These are phyloP conservation scores for Didymella sp. DNA, from an alignment of 2,329 filamentous ascomycete genomes.

Conservation along the genomic window DNA sequence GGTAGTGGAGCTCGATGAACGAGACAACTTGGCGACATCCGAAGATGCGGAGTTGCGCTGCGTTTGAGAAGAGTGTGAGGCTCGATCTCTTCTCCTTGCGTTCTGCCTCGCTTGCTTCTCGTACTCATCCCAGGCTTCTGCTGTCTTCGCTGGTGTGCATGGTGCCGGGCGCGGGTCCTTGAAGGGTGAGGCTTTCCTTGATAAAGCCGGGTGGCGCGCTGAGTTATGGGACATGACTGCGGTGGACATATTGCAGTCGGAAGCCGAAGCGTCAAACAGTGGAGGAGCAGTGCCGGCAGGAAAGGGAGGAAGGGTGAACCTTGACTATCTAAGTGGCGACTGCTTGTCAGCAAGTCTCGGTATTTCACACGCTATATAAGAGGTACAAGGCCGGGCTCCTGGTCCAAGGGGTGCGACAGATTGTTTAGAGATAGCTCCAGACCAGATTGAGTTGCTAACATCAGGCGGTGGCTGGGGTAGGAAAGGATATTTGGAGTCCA, in stretches of 20 bases:
- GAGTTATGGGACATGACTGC: constrained; percentile 30
- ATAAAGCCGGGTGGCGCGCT: constrained; percentile 31
- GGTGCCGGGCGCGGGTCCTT: constrained; percentile 38
- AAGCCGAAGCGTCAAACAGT: constrained; percentile 15
- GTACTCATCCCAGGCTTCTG: constrained; percentile 46
- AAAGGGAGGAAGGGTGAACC: constrained; percentile 26
- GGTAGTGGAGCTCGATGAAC: constrained; percentile 17
- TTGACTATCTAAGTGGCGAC: constrained; percentile 29
- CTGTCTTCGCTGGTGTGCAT: constrained; percentile 38
- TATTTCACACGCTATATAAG: constrained; percentile 43
- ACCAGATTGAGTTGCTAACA: constrained; percentile 24
- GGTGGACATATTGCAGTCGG: constrained; percentile 18
- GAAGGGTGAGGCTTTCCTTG: constrained; percentile 37
- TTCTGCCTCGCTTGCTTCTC: constrained; percentile 44
- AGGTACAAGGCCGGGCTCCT: constrained; percentile 36
- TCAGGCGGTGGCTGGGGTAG: constrained; percentile 19
- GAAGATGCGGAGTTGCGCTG: constrained; percentile 30
- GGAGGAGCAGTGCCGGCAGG: constrained; percentile 19
- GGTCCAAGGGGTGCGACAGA: constrained; percentile 44
- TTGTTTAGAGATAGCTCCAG: constrained; percentile 40
- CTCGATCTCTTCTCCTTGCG: constrained; percentile 37
- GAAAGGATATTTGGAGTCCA: constrained; percentile 9
- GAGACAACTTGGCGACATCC: constrained; percentile 26
- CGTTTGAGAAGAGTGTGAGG: constrained; percentile 22
- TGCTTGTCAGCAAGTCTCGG: constrained; percentile 39